These are phyloP conservation scores for Pyrus hybrid DNA, from an alignment of 331 rosid genomes.

Conservation along the genomic window DNA sequence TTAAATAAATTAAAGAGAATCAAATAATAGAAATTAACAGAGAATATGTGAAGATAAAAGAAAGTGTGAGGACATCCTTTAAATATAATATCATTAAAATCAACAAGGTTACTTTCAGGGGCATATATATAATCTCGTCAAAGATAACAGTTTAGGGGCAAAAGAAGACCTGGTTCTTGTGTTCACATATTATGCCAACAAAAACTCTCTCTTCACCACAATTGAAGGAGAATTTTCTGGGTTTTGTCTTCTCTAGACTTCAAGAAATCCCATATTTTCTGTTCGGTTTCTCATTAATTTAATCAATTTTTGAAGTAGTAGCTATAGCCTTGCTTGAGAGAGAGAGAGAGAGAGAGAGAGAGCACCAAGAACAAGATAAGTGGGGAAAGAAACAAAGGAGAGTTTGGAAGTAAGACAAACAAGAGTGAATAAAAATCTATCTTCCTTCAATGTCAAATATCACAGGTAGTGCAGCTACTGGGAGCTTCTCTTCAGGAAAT, in stretches of 20 bases:
- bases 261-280: slow-evolving; percentile 51
- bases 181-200: slow-evolving; percentile 38
- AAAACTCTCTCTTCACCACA: slow-evolving; percentile 41
- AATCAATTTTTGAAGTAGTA: background rate
- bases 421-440: background rate
- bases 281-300: background rate
- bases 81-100: no score
- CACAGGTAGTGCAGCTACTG: slow-evolving; percentile 48
- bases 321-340: background rate
- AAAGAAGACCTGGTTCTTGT: slow-evolving; percentile 37
- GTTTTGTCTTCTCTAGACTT: slow-evolving; percentile 70
- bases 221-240: slow-evolving; percentile 80
- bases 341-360: slow-evolving; percentile 18
- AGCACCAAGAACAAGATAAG: slow-evolving; percentile 10
- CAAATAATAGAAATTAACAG: no score
- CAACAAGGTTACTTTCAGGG: slow-evolving; percentile 21
- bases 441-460: slow-evolving; percentile 62
- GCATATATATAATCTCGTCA: slow-evolving; percentile 16
- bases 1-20: no score
- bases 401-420: slow-evolving; percentile 8
- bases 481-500: slow-evolving; percentile 66
- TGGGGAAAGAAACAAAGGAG: slow-evolving; percentile 15
- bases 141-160: slow-evolving; percentile 24
- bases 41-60: no score
- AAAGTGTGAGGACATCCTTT: no score